These are phyloP conservation scores for Calocera cornea DNA, from an alignment of 768 basidiomycete species.

Conservation along the genomic window DNA sequence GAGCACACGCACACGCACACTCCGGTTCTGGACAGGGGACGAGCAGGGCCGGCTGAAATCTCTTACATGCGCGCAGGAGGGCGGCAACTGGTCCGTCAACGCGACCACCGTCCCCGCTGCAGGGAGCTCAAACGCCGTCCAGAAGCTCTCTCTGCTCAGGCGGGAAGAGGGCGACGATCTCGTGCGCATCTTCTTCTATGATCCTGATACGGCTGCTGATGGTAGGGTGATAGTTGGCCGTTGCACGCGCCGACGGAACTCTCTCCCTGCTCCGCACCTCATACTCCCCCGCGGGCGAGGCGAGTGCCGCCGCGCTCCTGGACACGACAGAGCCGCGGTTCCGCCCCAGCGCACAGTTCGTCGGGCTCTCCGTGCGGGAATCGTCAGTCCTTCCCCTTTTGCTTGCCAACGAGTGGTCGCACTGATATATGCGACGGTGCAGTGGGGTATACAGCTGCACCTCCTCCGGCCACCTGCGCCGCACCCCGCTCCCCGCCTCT, in stretches of 20 bases:
- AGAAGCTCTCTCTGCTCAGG: constrained; percentile 8
- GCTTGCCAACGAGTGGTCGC: neutral
- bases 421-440: constrained; percentile 9
- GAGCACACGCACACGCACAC: constrained; percentile 29
- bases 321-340: constrained; percentile 57
- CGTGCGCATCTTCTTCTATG: constrained; percentile 6
- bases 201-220: neutral
- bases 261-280: constrained; percentile 28
- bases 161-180: constrained; percentile 4
- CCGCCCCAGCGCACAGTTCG: constrained; percentile 38
- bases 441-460: constrained; percentile 55
- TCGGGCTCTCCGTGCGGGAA: constrained; percentile 43
- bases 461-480: constrained; percentile 57
- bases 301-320: constrained; percentile 25
- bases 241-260: constrained; percentile 50
- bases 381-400: constrained; percentile 30
- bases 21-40: constrained; percentile 61
- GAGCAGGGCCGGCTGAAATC: constrained; percentile 65
- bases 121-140: neutral
- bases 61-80: constrained; percentile 32
- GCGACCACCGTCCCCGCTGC: constrained; percentile 12
- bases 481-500: constrained; percentile 25
- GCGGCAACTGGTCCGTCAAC: constrained; percentile 25
- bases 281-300: constrained; percentile 30
- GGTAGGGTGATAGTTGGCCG: constrained; percentile 37